Percentiles rank a stretch among this genome's conserved stretches.
These are phyloP conservation scores for Tetrahymena borealis DNA, from an alignment of 73 alveolate species.

Conservation along the genomic window DNA sequence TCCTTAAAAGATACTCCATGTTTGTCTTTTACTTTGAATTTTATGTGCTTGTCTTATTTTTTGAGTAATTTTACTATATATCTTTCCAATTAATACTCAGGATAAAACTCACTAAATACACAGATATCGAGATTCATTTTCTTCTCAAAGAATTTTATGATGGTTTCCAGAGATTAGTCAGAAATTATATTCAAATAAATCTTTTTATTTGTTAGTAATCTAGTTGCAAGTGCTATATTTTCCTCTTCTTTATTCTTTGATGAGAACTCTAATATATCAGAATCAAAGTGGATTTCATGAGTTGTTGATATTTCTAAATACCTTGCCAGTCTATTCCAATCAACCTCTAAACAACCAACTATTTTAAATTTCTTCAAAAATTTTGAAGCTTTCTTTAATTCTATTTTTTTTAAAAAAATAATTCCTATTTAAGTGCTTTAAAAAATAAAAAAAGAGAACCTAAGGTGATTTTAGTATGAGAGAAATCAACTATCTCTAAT, in stretches of 20 bases:
- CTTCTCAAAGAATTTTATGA: not conserved
- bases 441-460: not conserved
- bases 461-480: not conserved
- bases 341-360: not conserved
- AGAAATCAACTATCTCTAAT: not conserved
- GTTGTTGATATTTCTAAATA: not conserved
- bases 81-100: not conserved
- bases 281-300: not conserved
- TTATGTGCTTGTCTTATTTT: not conserved
- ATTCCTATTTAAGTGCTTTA: not conserved
- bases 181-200: not conserved
- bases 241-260: not conserved
- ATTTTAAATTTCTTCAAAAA: not conserved
- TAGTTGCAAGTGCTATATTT: not conserved
- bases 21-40: not conserved
- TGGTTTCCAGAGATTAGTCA: not conserved
- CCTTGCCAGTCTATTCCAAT: not conserved
- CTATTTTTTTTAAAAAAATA: no score
- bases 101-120: not conserved
- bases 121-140: not conserved
- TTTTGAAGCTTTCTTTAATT: not conserved
- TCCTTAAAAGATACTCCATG: not conserved
- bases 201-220: not conserved
- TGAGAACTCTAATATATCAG: not conserved
- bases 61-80: not conserved